Conservation (phyloP, 768 basidiomycete species). For the Suillus bovinus region DNA sequence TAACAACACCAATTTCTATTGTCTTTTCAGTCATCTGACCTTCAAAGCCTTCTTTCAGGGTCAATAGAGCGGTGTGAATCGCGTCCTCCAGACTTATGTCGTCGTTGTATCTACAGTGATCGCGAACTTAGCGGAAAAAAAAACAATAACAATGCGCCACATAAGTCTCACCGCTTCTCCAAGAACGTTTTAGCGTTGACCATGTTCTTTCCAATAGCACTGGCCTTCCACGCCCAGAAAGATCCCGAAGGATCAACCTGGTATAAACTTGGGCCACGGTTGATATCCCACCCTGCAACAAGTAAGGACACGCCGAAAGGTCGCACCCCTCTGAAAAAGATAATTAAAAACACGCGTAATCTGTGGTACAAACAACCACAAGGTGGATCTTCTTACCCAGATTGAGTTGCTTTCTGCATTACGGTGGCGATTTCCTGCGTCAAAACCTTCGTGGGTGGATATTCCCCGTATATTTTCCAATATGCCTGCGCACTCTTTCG, state of each 20-base stretch:
- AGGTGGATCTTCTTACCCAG: constrained; percentile 64
- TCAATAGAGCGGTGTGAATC: constrained; percentile 96
- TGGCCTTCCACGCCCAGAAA: constrained; percentile 99
- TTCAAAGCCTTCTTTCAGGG: constrained; percentile 98
- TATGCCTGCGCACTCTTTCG: constrained; percentile 98
- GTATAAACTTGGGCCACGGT: constrained; percentile 95
- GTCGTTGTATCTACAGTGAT: constrained; percentile 84
- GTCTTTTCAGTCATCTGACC: constrained; percentile 99
- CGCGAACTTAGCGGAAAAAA: constrained; percentile 17
- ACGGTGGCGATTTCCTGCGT: constrained; percentile 97
- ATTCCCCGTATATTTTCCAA: constrained; percentile 99
- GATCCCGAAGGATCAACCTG: constrained; percentile 99
- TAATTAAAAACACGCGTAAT: constrained; percentile 35
- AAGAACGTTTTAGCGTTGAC: constrained; percentile 99
- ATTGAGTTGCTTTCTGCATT: constrained; percentile 99
- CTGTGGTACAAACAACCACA: constrained; percentile 12
- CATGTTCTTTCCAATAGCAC: constrained; percentile 99
- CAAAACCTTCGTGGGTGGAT: constrained; percentile 93
- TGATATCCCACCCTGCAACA: constrained; percentile 94
- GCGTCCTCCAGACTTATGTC: constrained; percentile 99
- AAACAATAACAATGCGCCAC: constrained; percentile 24
- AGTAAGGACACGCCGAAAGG: constrained; percentile 98
- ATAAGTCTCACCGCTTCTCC: constrained; percentile 83
- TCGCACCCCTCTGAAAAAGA: constrained; percentile 78
- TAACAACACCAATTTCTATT: constrained; percentile 97